Base-by-base conservation (phyloP, 1,284 basidiomycete genomes). In the Leucoagaricus sp. region DNA sequence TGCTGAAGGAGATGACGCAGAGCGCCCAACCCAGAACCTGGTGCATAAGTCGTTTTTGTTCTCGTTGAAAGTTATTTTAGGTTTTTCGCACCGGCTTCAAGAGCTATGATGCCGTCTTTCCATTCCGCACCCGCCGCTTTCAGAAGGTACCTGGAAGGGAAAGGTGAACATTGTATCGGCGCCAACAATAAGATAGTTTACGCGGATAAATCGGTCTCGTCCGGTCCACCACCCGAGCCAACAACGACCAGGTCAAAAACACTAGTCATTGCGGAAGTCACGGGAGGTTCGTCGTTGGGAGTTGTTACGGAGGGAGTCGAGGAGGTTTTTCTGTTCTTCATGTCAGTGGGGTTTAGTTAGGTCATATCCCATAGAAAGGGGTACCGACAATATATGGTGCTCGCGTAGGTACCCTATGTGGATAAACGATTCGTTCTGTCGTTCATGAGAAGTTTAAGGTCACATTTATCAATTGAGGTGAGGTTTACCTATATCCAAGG, bases 171-270 rank as follows among this genome's bases (percentile, higher is more conserved):
- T 52, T 38, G 41, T 38, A 38, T 34, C 45, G 10, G 13, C 26
- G 31, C 21, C 23, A 59, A 48, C 26, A 53, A 53, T 41, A 52
- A 29, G 49, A 9, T n/a, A 77, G n/a, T 81, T 60, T 66, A 90
- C 89, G 81, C 85, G 50, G 87, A 89, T 62, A 92, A 67, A 72
- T 92, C 86, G 36, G 83, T 83, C 69, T 92, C 89, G 66, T 82
- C 82, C 19, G 86, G 86, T 47, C 90, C 89, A 48, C 90, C 89
- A 59, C 89, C 89, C 58, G 84, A 82, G 61, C 90, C 89, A 23
- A 92, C 81, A 61, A 88, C 87, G 56, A 91, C 72, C 61, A 92
- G 63, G 68, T 90, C 85, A 68, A 91, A 91, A 55, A 77, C 69
- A 58, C 78, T 17, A 25, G 54, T 21, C 54, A 55, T 55, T n/a